Conservation (phyloP, 2,329 filamentous ascomycete species). For the Biscogniauxia mediterranea region DNA sequence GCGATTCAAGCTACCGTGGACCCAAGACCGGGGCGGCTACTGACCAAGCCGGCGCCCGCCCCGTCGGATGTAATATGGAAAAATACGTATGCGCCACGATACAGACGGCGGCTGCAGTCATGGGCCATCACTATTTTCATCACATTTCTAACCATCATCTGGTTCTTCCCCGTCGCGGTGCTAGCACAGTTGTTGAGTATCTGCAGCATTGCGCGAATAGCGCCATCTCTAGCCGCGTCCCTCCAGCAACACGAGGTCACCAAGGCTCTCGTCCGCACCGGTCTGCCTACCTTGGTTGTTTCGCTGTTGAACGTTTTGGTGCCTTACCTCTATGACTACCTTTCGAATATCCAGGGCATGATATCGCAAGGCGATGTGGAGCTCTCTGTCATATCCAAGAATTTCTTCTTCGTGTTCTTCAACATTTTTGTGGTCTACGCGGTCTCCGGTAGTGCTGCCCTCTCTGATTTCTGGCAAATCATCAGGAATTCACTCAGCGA, state of each 20-base stretch:
- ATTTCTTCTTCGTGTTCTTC: conserved; percentile 99
- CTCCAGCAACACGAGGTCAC: conserved; percentile 68
- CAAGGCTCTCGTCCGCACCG: conserved; percentile 78
- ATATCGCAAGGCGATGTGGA: conserved; percentile 94
- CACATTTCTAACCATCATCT: conserved; percentile 78
- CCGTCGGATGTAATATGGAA: conserved; percentile 93
- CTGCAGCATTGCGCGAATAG: conserved; percentile 72
- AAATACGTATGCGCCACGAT: conserved; percentile 82
- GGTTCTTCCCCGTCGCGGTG: conserved; percentile 78
- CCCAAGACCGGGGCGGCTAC: conserved; percentile 78
- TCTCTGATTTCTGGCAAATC: conserved; percentile 69
- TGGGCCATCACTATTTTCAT: conserved; percentile 87
- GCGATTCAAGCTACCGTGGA: conserved; percentile 92
- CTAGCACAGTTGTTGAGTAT: conserved; percentile 79
- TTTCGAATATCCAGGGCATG: conserved; percentile 90
- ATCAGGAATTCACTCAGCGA: conserved; percentile 75
- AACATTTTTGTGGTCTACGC: conserved; percentile 97
- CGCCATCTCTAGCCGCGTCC: conserved; percentile 66
- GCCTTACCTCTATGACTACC: conserved; percentile 90
- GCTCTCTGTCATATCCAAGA: conserved; percentile 93
- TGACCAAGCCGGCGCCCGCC: conserved; percentile 83
- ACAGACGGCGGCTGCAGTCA: conserved; percentile 69
- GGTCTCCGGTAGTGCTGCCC: conserved; percentile 69
- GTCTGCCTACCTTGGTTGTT: conserved; percentile 79
- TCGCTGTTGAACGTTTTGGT: conserved; percentile 87